Percentiles rank a stretch among this genome's conserved stretches.
Conservation (phyloP, 1,284 basidiomycete species). For the Rhizoctonia solani region DNA sequence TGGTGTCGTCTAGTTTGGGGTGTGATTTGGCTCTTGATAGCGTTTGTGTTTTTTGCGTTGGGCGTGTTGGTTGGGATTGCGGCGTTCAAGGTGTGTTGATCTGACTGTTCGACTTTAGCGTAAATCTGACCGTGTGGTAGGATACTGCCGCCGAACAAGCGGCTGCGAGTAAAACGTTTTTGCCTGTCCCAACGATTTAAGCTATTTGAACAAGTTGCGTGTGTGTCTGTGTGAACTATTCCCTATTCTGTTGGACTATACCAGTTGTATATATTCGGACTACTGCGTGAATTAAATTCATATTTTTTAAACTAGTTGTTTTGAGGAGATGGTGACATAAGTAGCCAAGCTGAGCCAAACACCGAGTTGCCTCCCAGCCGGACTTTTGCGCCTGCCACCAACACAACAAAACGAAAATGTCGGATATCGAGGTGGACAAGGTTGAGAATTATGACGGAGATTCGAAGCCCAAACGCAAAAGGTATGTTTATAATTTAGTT, state of each 20-base stretch:
- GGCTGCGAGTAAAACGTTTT: slow-evolving; percentile 28
- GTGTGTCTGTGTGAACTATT: no score
- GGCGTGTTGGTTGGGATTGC: slow-evolving; percentile 83
- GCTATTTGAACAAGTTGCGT: no score
- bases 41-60: slow-evolving; percentile 78
- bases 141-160: slow-evolving; percentile 35
- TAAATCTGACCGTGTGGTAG: slow-evolving; percentile 25
- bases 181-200: slow-evolving; percentile 31
- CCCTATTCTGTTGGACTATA: background rate
- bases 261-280: background rate
- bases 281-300: background rate
- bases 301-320: background rate
- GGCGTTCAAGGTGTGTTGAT: slow-evolving; percentile 73
- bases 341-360: slow-evolving; percentile 9
- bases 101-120: background rate
- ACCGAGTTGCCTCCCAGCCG: slow-evolving; percentile 8
- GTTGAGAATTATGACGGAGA: slow-evolving; percentile 27
- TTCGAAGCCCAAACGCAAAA: slow-evolving; percentile 26
- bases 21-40: slow-evolving; percentile 85
- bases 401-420: slow-evolving; percentile 22
- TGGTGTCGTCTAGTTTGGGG: slow-evolving; percentile 70
- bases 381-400: slow-evolving; percentile 14
- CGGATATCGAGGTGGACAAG: slow-evolving; percentile 27
- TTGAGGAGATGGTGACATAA: background rate
- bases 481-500: background rate